Percentiles rank a stretch among this genome's conserved stretches.
phyloP scores from a whole-genome alignment of 495 filamentous ascomycete species.

The Penicillium arizonense region DNA sequence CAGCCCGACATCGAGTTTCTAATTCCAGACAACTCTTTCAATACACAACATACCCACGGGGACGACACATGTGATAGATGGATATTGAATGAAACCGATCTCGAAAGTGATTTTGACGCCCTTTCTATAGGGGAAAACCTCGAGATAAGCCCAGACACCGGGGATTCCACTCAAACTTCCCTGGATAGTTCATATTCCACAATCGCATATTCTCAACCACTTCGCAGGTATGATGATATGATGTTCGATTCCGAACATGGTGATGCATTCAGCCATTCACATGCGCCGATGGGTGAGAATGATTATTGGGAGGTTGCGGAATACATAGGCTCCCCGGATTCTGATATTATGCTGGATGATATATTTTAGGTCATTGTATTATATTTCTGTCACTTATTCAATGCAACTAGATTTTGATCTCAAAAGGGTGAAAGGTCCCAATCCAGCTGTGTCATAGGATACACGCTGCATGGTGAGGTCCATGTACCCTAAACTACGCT shows the following conservation, averaged over 20 bases:
- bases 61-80: neutral
- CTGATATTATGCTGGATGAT: neutral
- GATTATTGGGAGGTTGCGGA: neutral
- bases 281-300: too few relatives aligned
- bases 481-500: too few relatives aligned
- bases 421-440: too few relatives aligned
- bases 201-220: neutral
- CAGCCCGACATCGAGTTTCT: too few relatives aligned
- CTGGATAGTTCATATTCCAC: neutral
- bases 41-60: neutral
- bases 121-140: neutral
- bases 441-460: too few relatives aligned
- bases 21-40: too few relatives aligned
- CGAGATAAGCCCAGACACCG: neutral
- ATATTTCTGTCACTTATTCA: neutral
- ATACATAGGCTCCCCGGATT: neutral
- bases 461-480: too few relatives aligned
- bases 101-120: neutral
- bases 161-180: slow-evolving; percentile 2
- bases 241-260: neutral
- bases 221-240: neutral
- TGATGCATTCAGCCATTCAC: too few relatives aligned
- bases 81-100: neutral
- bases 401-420: too few relatives aligned
- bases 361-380: neutral